phyloP scores from a whole-genome alignment of 2,329 filamentous ascomycete genomes.

The Cordyceps farinosa region DNA sequence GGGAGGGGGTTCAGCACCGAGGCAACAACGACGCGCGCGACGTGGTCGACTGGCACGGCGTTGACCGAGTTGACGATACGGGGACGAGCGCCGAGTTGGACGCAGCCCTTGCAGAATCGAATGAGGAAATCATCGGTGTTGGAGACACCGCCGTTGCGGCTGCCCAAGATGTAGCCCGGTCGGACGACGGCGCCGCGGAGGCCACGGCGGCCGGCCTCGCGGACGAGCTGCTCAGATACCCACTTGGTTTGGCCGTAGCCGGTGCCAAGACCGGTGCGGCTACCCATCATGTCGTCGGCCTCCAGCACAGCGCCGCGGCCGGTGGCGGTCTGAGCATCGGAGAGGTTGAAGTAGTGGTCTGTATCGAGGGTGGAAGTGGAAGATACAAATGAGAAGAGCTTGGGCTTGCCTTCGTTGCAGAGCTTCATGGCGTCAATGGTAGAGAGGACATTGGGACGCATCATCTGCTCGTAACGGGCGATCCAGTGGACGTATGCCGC shows the following conservation, averaged over 20 bases:
- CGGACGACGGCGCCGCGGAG: constrained; percentile 73
- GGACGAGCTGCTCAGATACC: constrained; percentile 65
- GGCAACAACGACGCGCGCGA: constrained; percentile 75
- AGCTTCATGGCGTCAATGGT: constrained; percentile 74
- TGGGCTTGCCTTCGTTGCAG: constrained; percentile 72
- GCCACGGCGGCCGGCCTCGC: constrained; percentile 74
- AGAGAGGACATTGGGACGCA: constrained; percentile 72
- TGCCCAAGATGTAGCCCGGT: constrained; percentile 80
- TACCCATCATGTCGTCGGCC: constrained; percentile 73
- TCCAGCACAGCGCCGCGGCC: constrained; percentile 68
- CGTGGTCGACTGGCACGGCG: constrained; percentile 80
- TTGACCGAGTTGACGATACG: constrained; percentile 85
- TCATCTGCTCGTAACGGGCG: constrained; percentile 68
- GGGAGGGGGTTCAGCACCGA: constrained; percentile 61
- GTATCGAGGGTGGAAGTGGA: constrained; percentile 85
- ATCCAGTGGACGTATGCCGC: constrained; percentile 82
- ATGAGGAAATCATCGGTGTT: constrained; percentile 90
- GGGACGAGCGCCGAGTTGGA: constrained; percentile 72
- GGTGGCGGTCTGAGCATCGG: constrained; percentile 55
- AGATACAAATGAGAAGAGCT: constrained; percentile 72
- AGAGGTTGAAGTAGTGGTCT: constrained; percentile 74
- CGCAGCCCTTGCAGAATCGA: constrained; percentile 79
- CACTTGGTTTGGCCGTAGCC: constrained; percentile 94
- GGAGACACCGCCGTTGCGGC: constrained; percentile 64
- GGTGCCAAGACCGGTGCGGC: constrained; percentile 70